Base-by-base conservation (phyloP, 1,284 basidiomycete species). In the Tilletia setariae region DNA sequence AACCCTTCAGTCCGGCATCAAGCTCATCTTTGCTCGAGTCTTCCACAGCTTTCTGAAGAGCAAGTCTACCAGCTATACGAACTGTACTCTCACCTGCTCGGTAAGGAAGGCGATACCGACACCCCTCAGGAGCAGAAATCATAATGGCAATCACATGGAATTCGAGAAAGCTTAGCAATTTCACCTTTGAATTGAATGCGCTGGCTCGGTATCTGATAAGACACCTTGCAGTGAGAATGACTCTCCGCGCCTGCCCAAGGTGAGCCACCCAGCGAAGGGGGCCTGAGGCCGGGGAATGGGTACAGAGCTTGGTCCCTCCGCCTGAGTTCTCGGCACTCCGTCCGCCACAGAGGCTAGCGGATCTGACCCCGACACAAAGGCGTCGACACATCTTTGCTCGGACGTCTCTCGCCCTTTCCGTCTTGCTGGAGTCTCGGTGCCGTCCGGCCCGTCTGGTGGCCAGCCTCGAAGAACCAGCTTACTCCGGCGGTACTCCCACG, bases 61-160 rank as follows among this genome's bases (percentile, higher is more conserved):
- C 82, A 83, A 75, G 74, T 83, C n/a, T 78, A 80, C 44, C 82
- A 83, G 70, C 72, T 83, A 25, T 79, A 81, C 67, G 81, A 83
- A 64, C 67, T 83, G 35, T 61, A 61, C 6, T 35, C 30, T 15
- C 56, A 61, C 35, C 28, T 61, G 16, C 28, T 61, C 8, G 56
- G 25, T 6, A 30, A 61, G 56, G 56, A 61, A 40, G 56, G 8
- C 28, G 56, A 40, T 15, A 4, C 51, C 21, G 51, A 53, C 6
- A 6, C 51, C 2, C 28, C 51, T 21, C 21, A 53, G 51, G 7
- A 53, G n/a, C 21, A 53, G 28, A 32, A 61, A 19, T 40, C 46
- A 49, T 19, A 16, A 49, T 19, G 6, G 46, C 46, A 16, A 49
- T 19, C 19, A 19, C 6, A 16, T 44, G 35, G 35, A 40, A 40